phyloP scores from a whole-genome alignment of 2,329 filamentous ascomycete species.

The Cercospora sp. region DNA sequence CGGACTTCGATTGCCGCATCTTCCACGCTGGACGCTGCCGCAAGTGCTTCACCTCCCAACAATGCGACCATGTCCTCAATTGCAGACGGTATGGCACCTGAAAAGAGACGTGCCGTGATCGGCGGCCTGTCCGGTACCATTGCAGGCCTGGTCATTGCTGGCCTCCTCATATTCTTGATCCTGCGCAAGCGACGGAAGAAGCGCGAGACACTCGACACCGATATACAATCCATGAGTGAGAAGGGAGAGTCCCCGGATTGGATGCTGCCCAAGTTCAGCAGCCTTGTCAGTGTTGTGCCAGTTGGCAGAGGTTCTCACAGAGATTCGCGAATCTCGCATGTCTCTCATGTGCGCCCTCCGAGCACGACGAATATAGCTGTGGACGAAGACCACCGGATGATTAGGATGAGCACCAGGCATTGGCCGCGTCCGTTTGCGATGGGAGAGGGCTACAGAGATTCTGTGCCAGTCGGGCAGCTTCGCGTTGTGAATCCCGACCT shows the following conservation, averaged over 20 bases:
- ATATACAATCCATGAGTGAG: conserved; percentile 17
- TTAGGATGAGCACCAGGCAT: conserved; percentile 37
- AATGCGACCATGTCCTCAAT: conserved; percentile 17
- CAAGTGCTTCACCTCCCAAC: conserved; percentile 1
- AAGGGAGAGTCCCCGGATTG: conserved; percentile 15
- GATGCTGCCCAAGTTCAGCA: conserved; percentile 12
- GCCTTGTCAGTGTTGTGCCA: conserved; percentile 6
- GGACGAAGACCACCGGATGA: conserved; percentile 38
- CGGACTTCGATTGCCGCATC: neutral
- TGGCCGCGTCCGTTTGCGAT: conserved; percentile 39
- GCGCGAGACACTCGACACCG: conserved; percentile 15
- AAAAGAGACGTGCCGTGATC: conserved; percentile 33
- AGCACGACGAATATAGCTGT: conserved; percentile 29
- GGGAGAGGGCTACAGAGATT: conserved; percentile 36
- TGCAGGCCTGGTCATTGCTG: conserved; percentile 34
- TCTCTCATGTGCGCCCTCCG: conserved; percentile 19
- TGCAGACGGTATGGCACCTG: conserved; percentile 8
- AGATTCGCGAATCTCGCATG: conserved; percentile 10
- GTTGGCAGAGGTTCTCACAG: conserved; percentile 17
- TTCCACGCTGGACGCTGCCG: neutral
- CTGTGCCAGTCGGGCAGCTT: conserved; percentile 31
- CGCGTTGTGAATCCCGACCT: conserved; percentile 39
- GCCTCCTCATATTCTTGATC: conserved; percentile 31
- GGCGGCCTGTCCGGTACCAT: conserved; percentile 37
- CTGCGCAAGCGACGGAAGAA: conserved; percentile 29